Base-by-base conservation (phyloP, 108 stramenopile genomes). In the Discostella stelligeroides region DNA sequence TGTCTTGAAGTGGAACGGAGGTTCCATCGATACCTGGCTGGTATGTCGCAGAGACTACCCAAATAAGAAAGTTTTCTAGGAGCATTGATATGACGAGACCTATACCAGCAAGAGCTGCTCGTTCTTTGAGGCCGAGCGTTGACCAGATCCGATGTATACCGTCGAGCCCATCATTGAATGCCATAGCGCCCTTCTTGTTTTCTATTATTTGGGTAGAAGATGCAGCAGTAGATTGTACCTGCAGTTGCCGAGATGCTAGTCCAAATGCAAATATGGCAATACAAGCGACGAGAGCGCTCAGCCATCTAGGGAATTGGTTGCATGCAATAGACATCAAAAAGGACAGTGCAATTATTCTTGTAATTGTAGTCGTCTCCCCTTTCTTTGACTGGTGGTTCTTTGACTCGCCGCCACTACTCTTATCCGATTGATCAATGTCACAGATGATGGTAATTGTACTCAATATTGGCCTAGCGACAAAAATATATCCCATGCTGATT, bases 21-120 rank as follows among this genome's bases (percentile, higher is more conserved):
- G 87, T 75, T 4, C 66, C 76, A 20, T 37, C 40, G 4, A 77
- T 77, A 14, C 76, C 76, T 10, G 87, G 80, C 25, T 73, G 38
- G 60, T 88, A 92, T 0, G 91, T 88, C 6, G 91, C 91, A 17
- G 86, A 85, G 29, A 92, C 91, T 11, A 92, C 91, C 91, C 91
- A 92, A 21, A 90, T 83, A 29, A 84, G 75, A 79, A 92, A 92
- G 58, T 92, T 92, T 82, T 92, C 91, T 0, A 72, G 71, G 48
- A 92, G 74, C 38, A 92, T 66, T 0, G 82, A 78, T 11, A 68
- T 46, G 4, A 80, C 82, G 54, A 90, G 55, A 24, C 58, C 64
- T 24, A 77, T 63, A 15, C 63, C 70, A 39, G 51, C 68, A 24
- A 77, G 17, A 1, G 41, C 68, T 18, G 76, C 76, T 70, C 69